Conservation (phyloP, 257 asterid species). For the Datura wrightii region DNA sequence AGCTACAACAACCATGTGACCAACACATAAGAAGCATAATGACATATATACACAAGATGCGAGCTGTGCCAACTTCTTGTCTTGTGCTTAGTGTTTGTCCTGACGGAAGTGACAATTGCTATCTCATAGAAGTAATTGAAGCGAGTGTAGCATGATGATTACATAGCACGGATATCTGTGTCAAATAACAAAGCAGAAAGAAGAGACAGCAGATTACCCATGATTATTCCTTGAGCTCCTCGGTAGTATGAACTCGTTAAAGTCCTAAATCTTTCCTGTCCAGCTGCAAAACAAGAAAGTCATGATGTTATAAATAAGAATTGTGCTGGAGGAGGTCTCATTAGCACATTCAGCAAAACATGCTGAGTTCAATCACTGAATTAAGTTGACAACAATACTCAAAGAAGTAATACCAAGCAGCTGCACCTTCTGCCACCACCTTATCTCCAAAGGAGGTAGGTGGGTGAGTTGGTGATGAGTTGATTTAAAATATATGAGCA, state of each 20-base stretch:
- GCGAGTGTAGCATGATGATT: neutral
- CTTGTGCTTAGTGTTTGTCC: neutral
- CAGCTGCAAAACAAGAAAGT: conserved; percentile 55
- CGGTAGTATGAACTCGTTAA: conserved; percentile 76
- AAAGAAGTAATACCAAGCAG: neutral
- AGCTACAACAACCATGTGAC: conserved; percentile 11
- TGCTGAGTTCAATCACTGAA: neutral
- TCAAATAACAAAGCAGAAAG: neutral
- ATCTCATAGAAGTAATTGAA: neutral
- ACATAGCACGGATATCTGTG: neutral
- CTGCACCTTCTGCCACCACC: neutral
- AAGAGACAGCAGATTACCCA: conserved; percentile 52
- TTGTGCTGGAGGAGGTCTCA: neutral
- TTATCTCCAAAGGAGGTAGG: conserved; percentile 6
- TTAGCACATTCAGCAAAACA: conserved; percentile 2
- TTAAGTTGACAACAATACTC: neutral
- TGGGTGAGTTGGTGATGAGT: neutral
- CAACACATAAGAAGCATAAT: conserved; percentile 2
- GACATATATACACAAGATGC: neutral
- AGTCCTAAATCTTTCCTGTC: conserved; percentile 76
- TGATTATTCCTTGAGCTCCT: conserved; percentile 76
- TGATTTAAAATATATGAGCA: neutral
- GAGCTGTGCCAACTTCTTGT: neutral
- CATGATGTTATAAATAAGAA: conserved; percentile 8
- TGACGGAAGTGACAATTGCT: neutral